Evolutionary conservation across 2,329 filamentous ascomycete species (phyloP), one percentile per base, ranked within the genome.

Genomic region (Ambrosiella cleistominuta): DNA sequence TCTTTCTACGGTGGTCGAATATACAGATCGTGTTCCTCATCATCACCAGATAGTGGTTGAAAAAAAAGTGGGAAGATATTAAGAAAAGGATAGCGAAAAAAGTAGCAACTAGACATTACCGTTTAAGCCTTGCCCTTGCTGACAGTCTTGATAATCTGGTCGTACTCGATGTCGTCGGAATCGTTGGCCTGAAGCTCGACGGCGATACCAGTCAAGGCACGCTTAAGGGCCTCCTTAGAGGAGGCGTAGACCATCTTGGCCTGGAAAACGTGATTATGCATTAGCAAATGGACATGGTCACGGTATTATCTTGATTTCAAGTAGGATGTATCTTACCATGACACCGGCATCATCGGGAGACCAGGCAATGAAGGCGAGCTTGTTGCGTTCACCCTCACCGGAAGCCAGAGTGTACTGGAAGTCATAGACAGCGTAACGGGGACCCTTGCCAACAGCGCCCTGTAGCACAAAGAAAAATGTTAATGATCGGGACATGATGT

Each of bases 211-310:
- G 80, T 86, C 63, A 93, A 79, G 55, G 85, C 72, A 71, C 83
- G 83, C 80, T 89, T 91, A 65, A 93, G 79, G 61, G 85, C 84
- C 66, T 90, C 85, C 76, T 91, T 93, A 72, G 87, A 93, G 56
- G 87, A 86, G 66, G 86, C 85, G 77, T 91, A 93, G 71, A 89
- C 79, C 87, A 93, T 93, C 78, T 89, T 89, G 72, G 84, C 78
- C 86, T 89, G 64, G 60, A 51, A 39, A n/a, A 15, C 37, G 17
- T 52, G 63, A 37, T 37, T 62, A 53, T 61, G 52, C 51, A 38
- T 37, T 54, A 44, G 49, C 27, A 6, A 36, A 8, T 36, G 12
- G 40, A 42, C 3, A 42, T 42, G 11, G 11, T 42, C 40, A 42
- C 40, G 40, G 11, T 3, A 8, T 42, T 42, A 3, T 42, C 11